A percentile compares a stretch with the other conserved stretches of the same genome.
These are phyloP conservation scores for Oemleria cerasiformis DNA, from an alignment of 306 rosid genomes.

Conservation along the genomic window DNA sequence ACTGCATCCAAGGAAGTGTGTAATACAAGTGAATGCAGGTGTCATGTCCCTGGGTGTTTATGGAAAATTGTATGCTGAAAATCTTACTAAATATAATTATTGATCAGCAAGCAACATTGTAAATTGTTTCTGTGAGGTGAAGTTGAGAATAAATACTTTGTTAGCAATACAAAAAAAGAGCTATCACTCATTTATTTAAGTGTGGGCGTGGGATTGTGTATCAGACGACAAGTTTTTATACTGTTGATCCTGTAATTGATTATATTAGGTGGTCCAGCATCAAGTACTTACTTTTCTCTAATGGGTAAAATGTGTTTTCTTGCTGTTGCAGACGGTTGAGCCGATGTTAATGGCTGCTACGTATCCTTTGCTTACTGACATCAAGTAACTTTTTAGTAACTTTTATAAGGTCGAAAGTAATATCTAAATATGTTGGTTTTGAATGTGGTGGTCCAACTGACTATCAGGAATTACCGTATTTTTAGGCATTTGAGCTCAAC, in stretches of 20 bases:
- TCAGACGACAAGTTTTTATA: no score
- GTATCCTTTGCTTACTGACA: slow-evolving; percentile 61
- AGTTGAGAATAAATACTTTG: no score
- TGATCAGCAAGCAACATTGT: no score
- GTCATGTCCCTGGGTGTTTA: neutral
- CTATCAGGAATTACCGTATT: neutral
- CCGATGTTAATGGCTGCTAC: slow-evolving; percentile 81
- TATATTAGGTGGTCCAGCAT: no score
- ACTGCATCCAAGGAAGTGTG: neutral
- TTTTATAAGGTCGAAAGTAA: neutral
- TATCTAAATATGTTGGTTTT: slow-evolving; percentile 1
- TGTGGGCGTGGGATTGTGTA: neutral
- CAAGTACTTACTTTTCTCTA: slow-evolving; percentile 2
- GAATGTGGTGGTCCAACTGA: neutral
- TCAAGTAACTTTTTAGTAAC: slow-evolving; percentile 2
- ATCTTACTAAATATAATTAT: no score
- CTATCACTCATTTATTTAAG: neutral
- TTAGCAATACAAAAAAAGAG: no score
- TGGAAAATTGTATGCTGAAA: no score
- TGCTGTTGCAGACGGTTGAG: slow-evolving; percentile 79
- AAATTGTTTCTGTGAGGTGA: no score
- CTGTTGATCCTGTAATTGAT: no score
- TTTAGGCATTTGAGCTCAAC: neutral
- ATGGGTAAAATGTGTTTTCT: slow-evolving; percentile 1
- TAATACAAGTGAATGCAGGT: neutral